phyloP scores from a whole-genome alignment of 2,329 filamentous ascomycete genomes.

The Curvularia hawaiiensis region DNA sequence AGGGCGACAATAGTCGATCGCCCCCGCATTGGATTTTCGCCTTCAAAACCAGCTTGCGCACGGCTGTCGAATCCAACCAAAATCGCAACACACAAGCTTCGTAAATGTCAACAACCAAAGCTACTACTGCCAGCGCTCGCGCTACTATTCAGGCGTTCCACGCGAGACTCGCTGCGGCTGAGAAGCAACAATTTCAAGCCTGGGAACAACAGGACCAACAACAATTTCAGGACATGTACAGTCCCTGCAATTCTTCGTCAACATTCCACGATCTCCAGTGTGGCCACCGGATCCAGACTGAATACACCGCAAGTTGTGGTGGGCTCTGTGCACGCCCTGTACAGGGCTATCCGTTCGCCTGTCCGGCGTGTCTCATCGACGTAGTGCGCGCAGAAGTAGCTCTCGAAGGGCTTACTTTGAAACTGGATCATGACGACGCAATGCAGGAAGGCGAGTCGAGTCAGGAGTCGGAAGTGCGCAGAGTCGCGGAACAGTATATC shows the following conservation, averaged over 20 bases:
- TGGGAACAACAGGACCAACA: conserved; percentile 8
- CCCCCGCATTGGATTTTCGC: conserved; percentile 6
- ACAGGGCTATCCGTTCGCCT: conserved; percentile 10
- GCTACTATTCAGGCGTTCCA: conserved; percentile 12
- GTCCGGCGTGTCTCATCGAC: conserved; percentile 11
- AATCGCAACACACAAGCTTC: conserved; percentile 5
- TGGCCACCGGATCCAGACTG: conserved; percentile 15
- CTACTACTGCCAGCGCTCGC: conserved; percentile 9
- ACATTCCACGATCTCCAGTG: conserved; percentile 15
- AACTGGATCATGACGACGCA: conserved; percentile 1
- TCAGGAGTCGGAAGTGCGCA: conserved; percentile 5
- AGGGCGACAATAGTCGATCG: conserved; percentile 1
- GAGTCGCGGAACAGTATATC: conserved; percentile 9
- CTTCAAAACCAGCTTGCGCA: conserved; percentile 2
- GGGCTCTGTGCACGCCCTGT: conserved; percentile 8
- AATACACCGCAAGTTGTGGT: conserved; percentile 15
- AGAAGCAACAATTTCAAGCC: conserved; percentile 3
- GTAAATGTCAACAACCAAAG: conserved; percentile 4
- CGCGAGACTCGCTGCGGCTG: conserved; percentile 7
- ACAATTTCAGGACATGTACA: conserved; percentile 16
- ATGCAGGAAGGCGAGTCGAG: conserved; percentile 1
- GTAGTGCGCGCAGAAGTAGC: conserved; percentile 15
- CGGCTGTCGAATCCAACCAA: not conserved
- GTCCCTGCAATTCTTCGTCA: conserved; percentile 12
- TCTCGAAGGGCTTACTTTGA: conserved; percentile 12